Percentiles rank a stretch among this genome's conserved stretches.
phyloP scores from a whole-genome alignment of 192 early-diverging fungal genomes.

The Mycoemilia scoparia region DNA sequence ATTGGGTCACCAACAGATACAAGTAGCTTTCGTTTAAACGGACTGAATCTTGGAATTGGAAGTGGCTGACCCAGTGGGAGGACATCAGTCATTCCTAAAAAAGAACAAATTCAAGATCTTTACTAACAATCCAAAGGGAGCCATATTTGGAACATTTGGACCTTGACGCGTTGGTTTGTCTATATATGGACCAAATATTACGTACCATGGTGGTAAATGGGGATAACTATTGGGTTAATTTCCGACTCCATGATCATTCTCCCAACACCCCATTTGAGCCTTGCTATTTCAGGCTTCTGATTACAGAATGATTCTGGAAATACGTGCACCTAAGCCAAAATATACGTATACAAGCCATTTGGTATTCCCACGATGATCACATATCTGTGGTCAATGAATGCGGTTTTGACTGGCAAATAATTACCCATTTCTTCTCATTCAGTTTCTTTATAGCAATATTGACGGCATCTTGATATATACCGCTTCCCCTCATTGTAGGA shows the following conservation, averaged over 20 bases:
- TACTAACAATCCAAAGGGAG: neutral
- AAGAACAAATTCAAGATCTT: slow-evolving; percentile 21
- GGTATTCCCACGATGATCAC: no score
- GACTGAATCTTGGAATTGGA: slow-evolving; percentile 22
- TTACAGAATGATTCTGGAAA: slow-evolving; percentile 70
- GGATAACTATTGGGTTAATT: slow-evolving; percentile 46
- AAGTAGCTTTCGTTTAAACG: slow-evolving; percentile 31
- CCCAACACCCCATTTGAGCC: slow-evolving; percentile 76
- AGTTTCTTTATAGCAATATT: slow-evolving; percentile 55
- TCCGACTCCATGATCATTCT: slow-evolving; percentile 68
- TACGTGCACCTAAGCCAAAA: slow-evolving; percentile 67
- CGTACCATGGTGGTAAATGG: slow-evolving; percentile 48
- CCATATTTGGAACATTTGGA: neutral
- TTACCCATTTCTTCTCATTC: slow-evolving; percentile 52
- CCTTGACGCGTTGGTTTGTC: no score
- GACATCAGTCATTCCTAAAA: slow-evolving; percentile 35
- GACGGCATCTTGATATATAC: slow-evolving; percentile 70
- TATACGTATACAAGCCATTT: neutral
- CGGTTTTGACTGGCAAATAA: no score
- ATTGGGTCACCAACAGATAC: slow-evolving; percentile 58
- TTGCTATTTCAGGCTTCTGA: slow-evolving; percentile 21
- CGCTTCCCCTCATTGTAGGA: slow-evolving; percentile 64
- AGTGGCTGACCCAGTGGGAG: slow-evolving; percentile 31
- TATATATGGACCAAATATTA: slow-evolving; percentile 7
- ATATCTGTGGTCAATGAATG: no score